Evolutionary conservation across 768 basidiomycete genomes (phyloP).

Genomic region (Sutorius australiensis): DNA sequence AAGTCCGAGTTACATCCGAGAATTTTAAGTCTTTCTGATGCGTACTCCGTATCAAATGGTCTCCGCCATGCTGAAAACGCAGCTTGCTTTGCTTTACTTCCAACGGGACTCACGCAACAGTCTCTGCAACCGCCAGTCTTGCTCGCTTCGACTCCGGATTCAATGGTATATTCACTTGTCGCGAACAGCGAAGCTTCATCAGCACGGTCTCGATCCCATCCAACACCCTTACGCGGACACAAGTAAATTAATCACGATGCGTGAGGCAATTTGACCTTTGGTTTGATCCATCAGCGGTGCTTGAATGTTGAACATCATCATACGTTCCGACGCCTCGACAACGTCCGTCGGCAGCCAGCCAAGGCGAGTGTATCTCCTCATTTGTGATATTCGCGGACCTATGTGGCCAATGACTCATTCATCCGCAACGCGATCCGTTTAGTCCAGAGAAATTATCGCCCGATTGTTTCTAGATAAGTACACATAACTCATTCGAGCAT

Average conservation of each 20-base stretch:
- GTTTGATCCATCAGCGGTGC: background rate
- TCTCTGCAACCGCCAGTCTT: too few relatives aligned
- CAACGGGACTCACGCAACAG: too few relatives aligned
- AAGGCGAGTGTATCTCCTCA: background rate
- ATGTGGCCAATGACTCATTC: background rate
- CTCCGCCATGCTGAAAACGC: background rate
- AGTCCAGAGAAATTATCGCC: too few relatives aligned
- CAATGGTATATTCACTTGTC: too few relatives aligned
- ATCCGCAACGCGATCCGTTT: background rate
- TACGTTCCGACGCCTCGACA: background rate
- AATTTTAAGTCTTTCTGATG: background rate
- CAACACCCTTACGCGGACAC: too few relatives aligned
- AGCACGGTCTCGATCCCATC: too few relatives aligned
- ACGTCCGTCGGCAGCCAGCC: too few relatives aligned
- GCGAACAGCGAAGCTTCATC: too few relatives aligned
- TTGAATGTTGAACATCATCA: background rate
- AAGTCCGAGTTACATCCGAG: background rate
- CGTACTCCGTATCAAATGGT: background rate
- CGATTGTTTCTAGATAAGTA: background rate
- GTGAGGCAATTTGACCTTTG: background rate
- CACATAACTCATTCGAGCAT: background rate
- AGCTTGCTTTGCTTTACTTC: background rate
- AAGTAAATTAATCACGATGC: background rate
- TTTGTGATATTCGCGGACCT: background rate
- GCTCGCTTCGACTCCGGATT: too few relatives aligned